These are phyloP conservation scores for Naganishia friedmannii DNA, from an alignment of 768 basidiomycete species.

Conservation along the genomic window DNA sequence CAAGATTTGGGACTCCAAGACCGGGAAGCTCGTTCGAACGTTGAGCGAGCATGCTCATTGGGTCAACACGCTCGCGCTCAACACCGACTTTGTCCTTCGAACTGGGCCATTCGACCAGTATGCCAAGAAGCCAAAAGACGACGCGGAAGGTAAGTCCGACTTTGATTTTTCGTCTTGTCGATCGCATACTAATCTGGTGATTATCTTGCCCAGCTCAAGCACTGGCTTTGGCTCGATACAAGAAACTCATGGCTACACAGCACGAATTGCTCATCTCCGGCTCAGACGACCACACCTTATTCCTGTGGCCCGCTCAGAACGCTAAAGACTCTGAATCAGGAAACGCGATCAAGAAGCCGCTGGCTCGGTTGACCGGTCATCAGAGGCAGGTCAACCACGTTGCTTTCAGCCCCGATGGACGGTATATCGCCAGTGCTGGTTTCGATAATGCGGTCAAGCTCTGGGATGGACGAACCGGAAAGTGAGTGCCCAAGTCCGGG, in stretches of 20 bases:
- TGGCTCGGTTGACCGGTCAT: slow-evolving; percentile 83
- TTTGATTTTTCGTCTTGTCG: slow-evolving; percentile 52
- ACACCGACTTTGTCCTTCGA: slow-evolving; percentile 89
- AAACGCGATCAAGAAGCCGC: slow-evolving; percentile 60
- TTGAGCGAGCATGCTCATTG: slow-evolving; percentile 96
- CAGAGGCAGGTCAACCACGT: slow-evolving; percentile 92
- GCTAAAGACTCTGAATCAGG: slow-evolving; percentile 45
- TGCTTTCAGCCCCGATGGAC: slow-evolving; percentile 88
- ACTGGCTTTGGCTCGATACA: slow-evolving; percentile 74
- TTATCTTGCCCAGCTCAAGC: slow-evolving; percentile 57
- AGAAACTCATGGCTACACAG: slow-evolving; percentile 58
- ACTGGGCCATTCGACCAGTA: slow-evolving; percentile 94
- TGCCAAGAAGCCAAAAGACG: slow-evolving; percentile 70
- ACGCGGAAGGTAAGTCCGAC: slow-evolving; percentile 62
- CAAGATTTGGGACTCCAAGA: slow-evolving; percentile 84
- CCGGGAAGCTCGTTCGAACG: slow-evolving; percentile 80
- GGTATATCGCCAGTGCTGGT: slow-evolving; percentile 84
- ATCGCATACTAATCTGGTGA: slow-evolving; percentile 52
- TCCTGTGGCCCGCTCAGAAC: slow-evolving; percentile 83
- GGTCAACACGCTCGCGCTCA: slow-evolving; percentile 94
- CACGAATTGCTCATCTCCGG: slow-evolving; percentile 89
- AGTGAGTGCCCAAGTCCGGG: slow-evolving; percentile 47
- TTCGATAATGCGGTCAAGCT: slow-evolving; percentile 87
- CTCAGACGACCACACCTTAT: slow-evolving; percentile 96
- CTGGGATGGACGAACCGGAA: slow-evolving; percentile 70